Evolutionary conservation across 2,329 filamentous ascomycete species (phyloP).

Genomic region (Colletotrichum endophyticum): DNA sequence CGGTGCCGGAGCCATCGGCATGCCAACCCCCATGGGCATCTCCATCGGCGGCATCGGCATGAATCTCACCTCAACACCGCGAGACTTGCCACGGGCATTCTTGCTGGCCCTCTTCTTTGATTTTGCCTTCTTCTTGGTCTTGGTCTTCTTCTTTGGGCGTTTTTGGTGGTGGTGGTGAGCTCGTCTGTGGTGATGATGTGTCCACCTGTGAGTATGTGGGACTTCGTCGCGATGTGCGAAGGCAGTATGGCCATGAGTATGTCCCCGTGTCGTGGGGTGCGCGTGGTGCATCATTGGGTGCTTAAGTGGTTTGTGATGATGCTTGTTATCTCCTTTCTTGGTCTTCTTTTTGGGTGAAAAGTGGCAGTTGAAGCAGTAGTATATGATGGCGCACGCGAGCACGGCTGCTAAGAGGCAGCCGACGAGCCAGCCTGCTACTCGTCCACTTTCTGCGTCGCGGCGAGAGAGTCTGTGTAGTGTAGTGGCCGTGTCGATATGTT

Average conservation of each 20-base stretch:
- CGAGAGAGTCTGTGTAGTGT: not conserved
- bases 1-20: not conserved
- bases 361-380: conserved; percentile 6
- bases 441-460: not conserved
- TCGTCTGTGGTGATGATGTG: not conserved
- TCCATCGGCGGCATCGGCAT: conserved; percentile 7
- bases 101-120: not conserved
- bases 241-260: not conserved
- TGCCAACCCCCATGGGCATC: not conserved
- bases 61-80: not conserved
- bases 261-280: not conserved
- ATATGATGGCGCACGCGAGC: not conserved
- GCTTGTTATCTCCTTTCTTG: not conserved
- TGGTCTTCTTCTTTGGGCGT: not conserved
- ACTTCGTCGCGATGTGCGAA: not conserved
- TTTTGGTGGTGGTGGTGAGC: not conserved
- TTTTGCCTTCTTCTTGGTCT: not conserved
- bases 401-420: conserved; percentile 10
- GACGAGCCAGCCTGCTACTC: conserved; percentile 11
- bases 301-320: not conserved
- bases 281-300: not conserved
- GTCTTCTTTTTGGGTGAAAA: not conserved
- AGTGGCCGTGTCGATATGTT: not conserved
- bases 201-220: not conserved
- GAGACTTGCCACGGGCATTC: not conserved